Conservation (phyloP, 495 filamentous ascomycete genomes). For the Staphylotrichum longicolle region DNA sequence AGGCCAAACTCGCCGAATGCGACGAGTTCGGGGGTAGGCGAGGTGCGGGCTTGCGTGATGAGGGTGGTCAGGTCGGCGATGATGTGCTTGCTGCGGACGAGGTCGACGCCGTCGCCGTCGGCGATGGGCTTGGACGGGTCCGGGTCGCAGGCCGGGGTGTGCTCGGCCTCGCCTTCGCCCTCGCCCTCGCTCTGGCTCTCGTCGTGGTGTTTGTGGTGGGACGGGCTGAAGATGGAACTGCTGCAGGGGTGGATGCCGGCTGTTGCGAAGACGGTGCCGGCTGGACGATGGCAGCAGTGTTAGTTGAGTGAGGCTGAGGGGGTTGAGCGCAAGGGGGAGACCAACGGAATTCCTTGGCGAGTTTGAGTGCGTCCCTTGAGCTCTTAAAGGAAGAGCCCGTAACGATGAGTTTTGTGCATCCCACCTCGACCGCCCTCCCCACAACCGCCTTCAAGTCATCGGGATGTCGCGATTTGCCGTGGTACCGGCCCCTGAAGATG, state of each 20-base stretch:
- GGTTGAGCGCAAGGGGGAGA: slow-evolving; percentile 12
- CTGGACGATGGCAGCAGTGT: slow-evolving; percentile 40
- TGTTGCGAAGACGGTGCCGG: slow-evolving; percentile 79
- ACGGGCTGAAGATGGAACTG: slow-evolving; percentile 63
- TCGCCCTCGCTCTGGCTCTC: slow-evolving; percentile 33
- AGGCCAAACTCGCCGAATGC: slow-evolving; percentile 96
- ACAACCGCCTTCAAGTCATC: slow-evolving; percentile 76
- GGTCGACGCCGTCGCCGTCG: slow-evolving; percentile 43
- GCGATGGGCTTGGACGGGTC: slow-evolving; percentile 41
- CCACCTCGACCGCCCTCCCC: slow-evolving; percentile 67
- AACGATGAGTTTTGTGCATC: slow-evolving; percentile 85
- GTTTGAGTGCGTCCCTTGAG: slow-evolving; percentile 67
- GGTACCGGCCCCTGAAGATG: slow-evolving; percentile 79
- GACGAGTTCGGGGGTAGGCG: slow-evolving; percentile 42
- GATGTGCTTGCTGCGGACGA: slow-evolving; percentile 39
- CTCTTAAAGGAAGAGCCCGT: slow-evolving; percentile 87
- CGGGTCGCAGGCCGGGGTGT: slow-evolving; percentile 46
- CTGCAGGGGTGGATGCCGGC: slow-evolving; percentile 91
- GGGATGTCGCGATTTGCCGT: slow-evolving; percentile 76
- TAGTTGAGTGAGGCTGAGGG: slow-evolving; percentile 9
- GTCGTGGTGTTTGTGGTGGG: slow-evolving; percentile 53
- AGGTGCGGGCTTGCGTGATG: slow-evolving; percentile 38
- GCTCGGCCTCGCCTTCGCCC: slow-evolving; percentile 35
- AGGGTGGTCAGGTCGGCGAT: slow-evolving; percentile 61
- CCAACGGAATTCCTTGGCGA: slow-evolving; percentile 71